Percentiles rank a stretch among this genome's conserved stretches.
Conservation (phyloP, 1,139 yeast species). For the Candida pseudoviswanathii region DNA sequence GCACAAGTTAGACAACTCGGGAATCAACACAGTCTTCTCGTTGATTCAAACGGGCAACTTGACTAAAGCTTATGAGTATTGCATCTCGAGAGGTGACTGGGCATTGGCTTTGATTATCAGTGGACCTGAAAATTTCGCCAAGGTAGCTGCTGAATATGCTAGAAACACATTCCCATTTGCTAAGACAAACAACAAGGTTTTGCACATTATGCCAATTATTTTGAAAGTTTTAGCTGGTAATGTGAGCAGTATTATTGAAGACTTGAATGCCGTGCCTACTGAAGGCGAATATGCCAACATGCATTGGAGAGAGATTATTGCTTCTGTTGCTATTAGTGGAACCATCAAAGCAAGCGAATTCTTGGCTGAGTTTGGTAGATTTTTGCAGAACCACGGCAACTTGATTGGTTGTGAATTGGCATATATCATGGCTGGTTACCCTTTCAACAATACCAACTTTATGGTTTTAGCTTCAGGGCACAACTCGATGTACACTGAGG, state of each 20-base stretch:
- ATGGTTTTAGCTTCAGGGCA: conserved; percentile 25
- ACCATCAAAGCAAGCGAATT: conserved; percentile 42
- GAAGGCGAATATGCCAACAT: conserved; percentile 52
- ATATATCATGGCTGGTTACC: conserved; percentile 51
- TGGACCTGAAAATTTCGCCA: conserved; percentile 63
- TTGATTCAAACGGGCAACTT: conserved; percentile 64
- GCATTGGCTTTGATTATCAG: conserved; percentile 71
- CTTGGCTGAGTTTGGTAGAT: conserved; percentile 56
- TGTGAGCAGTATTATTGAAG: conserved; percentile 53
- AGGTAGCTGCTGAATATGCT: conserved; percentile 52
- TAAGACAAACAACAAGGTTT: conserved; percentile 44
- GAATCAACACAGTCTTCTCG: conserved; percentile 35
- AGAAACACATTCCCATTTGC: conserved; percentile 39
- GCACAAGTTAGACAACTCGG: conserved; percentile 38
- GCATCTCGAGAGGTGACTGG: conserved; percentile 72
- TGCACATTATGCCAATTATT: conserved; percentile 60
- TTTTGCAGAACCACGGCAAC: conserved; percentile 36
- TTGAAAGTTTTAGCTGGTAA: conserved; percentile 71
- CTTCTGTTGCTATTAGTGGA: conserved; percentile 47
- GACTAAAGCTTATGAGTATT: conserved; percentile 63
- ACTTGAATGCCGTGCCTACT: conserved; percentile 40
- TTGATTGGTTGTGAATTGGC: conserved; percentile 46
- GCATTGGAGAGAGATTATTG: conserved; percentile 55
- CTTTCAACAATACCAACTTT: conserved; percentile 26
- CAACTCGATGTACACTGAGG: conserved; percentile 57